Base-by-base conservation (phyloP, 345 rosid species). In the Pugionium cornutum region DNA sequence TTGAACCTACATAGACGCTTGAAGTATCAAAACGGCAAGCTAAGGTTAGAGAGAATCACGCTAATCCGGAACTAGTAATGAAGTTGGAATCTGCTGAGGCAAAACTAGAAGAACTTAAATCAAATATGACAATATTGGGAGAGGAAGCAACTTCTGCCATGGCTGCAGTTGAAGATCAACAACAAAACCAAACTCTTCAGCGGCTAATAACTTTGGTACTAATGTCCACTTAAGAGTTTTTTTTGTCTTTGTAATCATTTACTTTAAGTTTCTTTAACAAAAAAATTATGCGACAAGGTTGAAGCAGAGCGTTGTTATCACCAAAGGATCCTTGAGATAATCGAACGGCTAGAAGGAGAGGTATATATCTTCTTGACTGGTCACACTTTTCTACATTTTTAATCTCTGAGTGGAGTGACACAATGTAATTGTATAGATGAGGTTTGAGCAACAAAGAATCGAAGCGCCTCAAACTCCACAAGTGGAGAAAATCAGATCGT, bases 81-180 rank as follows among this genome's bases (percentile, higher is more conserved):
- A 92, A 86, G 77, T 70, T 84, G 75, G 98, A 92, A 68, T 81
- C 82, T 60, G 84, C 91, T 33, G 98, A 92, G 66, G 58, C 82
- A 30, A 92, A 87, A 78, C 81, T 89, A 71, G 86, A 82, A 10
- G 98, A 92, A 60, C 82, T 92, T 36, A 84, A 86, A 73, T 74
- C 89, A 54, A 89, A 87, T 76, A 82, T 87, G 90, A 77, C 82
- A 18, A 67, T 80, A 49, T 42, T 89, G 75, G 98, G 98, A 47
- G 87, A 89, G 72, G 98, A 89, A 83, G 98, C 98, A 37, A 77
- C 77, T 33, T 84, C 95, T 53, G 86, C 98, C 56, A 89, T 92
- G 96, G 80, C 92, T 35, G 89, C 88, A 45, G 92, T 89, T 56
- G 98, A 92, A 82, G 87, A 85, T 75, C 98, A 87, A 72, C 98